Base-by-base conservation (phyloP, 768 basidiomycete species). In the Tricholoma furcatifolium region DNA sequence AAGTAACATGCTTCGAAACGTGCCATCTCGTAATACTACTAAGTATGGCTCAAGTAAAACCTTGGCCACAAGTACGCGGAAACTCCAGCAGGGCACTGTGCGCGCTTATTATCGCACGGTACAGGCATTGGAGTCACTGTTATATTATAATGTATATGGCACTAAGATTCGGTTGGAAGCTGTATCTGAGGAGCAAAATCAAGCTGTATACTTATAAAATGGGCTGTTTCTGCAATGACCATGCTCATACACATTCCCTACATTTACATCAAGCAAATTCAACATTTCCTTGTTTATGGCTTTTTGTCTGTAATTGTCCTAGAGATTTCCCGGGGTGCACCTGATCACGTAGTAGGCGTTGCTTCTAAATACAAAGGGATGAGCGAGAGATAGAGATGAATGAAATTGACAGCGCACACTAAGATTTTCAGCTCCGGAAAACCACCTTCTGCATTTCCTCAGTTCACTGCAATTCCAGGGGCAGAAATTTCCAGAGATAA, bases 391-490 rank as follows among this genome's bases (percentile, higher is more conserved):
- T 47, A 27, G 21, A 20, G 10, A 17, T 24, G 32, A 6, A 38
- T 23, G 15, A 30, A 41, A 40, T 31, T 3, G 3, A 7, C 11
- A 23, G 10, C 27, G 27, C 32, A 21, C 64, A 92, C 92, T 64
- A 94, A 72, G 20, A 80, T 74, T 68, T 93, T 95, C 56, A 93
- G 73, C 70, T 97, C 95, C 0, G 95, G 95, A 63, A 98, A 98
- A 2, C 91, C 89, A 36, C 91, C 91, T 66, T 95, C 90, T 20
- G 83, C 71, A 64, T 98, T 98, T 56, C 64, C 71, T 20, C 79
- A 74, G 55, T 81, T 87, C 38, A 88, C 66, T 2, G 78, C 63
- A 27, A 90, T 71, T 45, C 66, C 75, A 5, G 84, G 87, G 1
- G 84, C 66, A 6, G 64, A 62, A 18, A 83, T 62, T 18, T 65